These are phyloP conservation scores for Candida andamanensis DNA, from an alignment of 805 yeast species.

Conservation along the genomic window DNA sequence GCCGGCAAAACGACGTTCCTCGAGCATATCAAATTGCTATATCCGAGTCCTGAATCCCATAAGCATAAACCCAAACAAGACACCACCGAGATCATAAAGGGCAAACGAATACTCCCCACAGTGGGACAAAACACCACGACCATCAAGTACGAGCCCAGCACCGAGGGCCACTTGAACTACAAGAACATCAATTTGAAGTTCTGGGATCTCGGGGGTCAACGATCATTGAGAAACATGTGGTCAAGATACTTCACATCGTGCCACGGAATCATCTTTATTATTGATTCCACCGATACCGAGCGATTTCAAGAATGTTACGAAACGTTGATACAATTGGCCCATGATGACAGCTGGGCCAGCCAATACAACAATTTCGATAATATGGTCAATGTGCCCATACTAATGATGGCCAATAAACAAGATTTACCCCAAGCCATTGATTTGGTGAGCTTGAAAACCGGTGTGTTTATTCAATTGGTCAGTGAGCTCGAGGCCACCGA, in stretches of 20 bases:
- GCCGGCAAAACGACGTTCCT: conserved; percentile 79
- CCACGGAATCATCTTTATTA: conserved; percentile 88
- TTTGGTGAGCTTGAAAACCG: conserved; percentile 63
- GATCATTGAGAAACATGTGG: conserved; percentile 81
- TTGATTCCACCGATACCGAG: conserved; percentile 83
- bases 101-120: conserved; percentile 77
- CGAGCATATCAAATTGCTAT: conserved; percentile 37
- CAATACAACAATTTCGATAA: conserved; percentile 14
- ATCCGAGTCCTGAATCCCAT: conserved; percentile 22
- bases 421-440: conserved; percentile 54
- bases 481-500: conserved; percentile 85
- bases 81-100: conserved; percentile 20
- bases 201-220: conserved; percentile 98
- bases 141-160: conserved; percentile 23
- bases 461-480: conserved; percentile 75
- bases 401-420: conserved; percentile 95
- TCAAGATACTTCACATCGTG: conserved; percentile 76
- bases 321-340: conserved; percentile 47
- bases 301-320: conserved; percentile 79
- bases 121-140: conserved; percentile 82
- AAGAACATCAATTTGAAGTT: conserved; percentile 59
- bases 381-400: conserved; percentile 68
- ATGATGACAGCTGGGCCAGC: conserved; percentile 38
- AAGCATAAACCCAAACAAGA: conserved; percentile 9
- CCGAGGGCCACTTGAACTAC: conserved; percentile 12